phyloP scores from a whole-genome alignment of 345 rosid genomes.

The Brassica incana region DNA sequence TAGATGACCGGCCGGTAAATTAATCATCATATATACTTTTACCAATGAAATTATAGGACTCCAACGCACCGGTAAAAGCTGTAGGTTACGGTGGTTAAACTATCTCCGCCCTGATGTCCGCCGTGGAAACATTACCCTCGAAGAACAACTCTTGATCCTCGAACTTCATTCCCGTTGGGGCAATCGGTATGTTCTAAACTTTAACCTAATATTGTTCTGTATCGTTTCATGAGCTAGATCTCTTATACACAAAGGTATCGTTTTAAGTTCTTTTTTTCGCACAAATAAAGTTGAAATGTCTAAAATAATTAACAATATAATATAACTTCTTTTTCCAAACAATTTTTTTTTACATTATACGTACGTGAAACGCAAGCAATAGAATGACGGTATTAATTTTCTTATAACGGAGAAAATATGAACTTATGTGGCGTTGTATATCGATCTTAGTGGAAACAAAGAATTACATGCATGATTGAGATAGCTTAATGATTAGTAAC shows the following conservation, averaged over 20 bases:
- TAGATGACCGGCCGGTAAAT: slow-evolving; percentile 15
- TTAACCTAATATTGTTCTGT: not conserved
- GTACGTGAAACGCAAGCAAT: not conserved
- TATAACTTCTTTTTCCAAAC: not conserved
- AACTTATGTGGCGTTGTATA: not conserved
- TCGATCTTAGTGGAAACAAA: not conserved
- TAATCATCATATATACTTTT: slow-evolving; percentile 21
- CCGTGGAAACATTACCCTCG: slow-evolving; percentile 86
- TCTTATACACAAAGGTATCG: not conserved
- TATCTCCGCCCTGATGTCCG: slow-evolving; percentile 93
- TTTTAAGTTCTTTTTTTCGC: not conserved
- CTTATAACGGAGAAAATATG: not conserved
- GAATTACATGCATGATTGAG: not conserved
- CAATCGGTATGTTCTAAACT: slow-evolving; percentile 53
- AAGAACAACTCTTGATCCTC: slow-evolving; percentile 90
- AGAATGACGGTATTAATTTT: not conserved
- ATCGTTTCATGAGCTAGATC: not conserved
- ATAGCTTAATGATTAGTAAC: not conserved
- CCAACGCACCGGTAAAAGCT: slow-evolving; percentile 92
- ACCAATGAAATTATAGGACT: slow-evolving; percentile 55
- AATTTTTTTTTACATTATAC: not conserved
- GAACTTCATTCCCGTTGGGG: slow-evolving; percentile 97
- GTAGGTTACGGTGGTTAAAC: slow-evolving; percentile 91
- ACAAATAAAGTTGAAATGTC: not conserved
- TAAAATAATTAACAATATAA: not conserved